Evolutionary conservation across 2,329 filamentous ascomycete species (phyloP), one percentile per base, ranked within the genome.

Genomic region (Fusarium citri): DNA sequence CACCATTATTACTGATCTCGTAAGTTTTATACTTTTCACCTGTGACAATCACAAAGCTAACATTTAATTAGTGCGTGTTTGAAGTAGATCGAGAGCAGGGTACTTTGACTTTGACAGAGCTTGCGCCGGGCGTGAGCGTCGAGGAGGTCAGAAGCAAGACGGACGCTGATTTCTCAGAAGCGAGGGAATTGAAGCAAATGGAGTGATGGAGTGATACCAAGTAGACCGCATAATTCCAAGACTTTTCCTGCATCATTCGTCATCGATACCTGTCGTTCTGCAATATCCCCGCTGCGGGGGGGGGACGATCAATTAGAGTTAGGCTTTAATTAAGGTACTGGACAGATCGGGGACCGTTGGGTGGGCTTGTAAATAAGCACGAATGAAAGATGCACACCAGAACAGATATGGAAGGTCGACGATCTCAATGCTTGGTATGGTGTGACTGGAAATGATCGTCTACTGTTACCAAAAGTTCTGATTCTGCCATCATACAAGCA

Each of bases 1-100:
- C 82, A 91, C 89, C 5, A 91, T 92, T 61, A 91, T 92, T 60
- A 92, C 90, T 0, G 90, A 96, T 71, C 78, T 95, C 76, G 90
- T 90, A 77, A 81, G 88, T 31, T n/a, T 5, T 10, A 3, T 28
- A 14, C 18, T 22, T n/a, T 20, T 15, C 45, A 16, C 4, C 6
- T 18, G 28, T 18, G 26, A 40, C 14, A 16, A 30, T n/a, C 23
- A 40, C 12, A 16, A 31, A 34, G 23, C 72, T 70, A 71, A 72
- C 30, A 15, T 30, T 2, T 61, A 40, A 42, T 53, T 28, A 89
- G 86, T 91, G 90, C 66, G 92, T 94, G 8, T 92, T 92, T 78
- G 83, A 92, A 73, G 89, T 92, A 10, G 87, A 92, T 72, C 84
- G 91, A 41, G 79, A 78, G 30, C 86, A 87, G 22, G 90, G 90